Base-by-base conservation (phyloP, 306 rosid species). In the Geum urbanum region DNA sequence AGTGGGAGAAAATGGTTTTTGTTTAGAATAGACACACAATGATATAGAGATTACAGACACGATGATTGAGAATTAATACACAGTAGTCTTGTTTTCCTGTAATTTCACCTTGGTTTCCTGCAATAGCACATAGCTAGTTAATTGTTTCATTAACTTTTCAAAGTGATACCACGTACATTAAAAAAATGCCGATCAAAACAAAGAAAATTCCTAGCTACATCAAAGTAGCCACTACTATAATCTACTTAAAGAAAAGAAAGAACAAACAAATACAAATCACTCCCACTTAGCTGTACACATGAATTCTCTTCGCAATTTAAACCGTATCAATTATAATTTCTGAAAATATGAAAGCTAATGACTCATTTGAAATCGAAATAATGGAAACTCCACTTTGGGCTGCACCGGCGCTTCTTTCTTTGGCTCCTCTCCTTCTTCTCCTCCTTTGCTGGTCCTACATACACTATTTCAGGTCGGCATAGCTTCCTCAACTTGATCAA, bases 401-500 rank as follows among this genome's bases (percentile, higher is more conserved):
- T 32, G n/a, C n/a, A n/a, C n/a, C n/a, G n/a, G n/a, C n/a, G n/a
- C 37, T 32, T 32, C 37, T 32, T 32, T 32, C 37, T 32, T 32
- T 32, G 37, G 37, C 0, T 72, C 82, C 6, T 81, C 75, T 81
- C 75, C 72, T 85, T 79, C 0, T 62, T 57, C 24, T 86, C 92
- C 73, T 83, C 89, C 66, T 89, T 87, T 1, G 88, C 84, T 13
- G 89, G 89, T 16, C 88, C 98, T 19, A 92, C 96, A 6, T 92
- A 88, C 9, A 86, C 14, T 37, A 92, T 84, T 0, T 86, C 87
- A 27, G 85, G 61, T 18, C 0, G 45, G 24, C 85, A 85, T 6
- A 80, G 22, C 83, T 88, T 92, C 78, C 88, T 88, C 63, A 92
- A 55, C 67, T 85, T 90, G 37, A 65, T 65, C 37, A 82, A 89